These are phyloP conservation scores for Ramaria rubella DNA, from an alignment of 768 basidiomycete species.

Conservation along the genomic window DNA sequence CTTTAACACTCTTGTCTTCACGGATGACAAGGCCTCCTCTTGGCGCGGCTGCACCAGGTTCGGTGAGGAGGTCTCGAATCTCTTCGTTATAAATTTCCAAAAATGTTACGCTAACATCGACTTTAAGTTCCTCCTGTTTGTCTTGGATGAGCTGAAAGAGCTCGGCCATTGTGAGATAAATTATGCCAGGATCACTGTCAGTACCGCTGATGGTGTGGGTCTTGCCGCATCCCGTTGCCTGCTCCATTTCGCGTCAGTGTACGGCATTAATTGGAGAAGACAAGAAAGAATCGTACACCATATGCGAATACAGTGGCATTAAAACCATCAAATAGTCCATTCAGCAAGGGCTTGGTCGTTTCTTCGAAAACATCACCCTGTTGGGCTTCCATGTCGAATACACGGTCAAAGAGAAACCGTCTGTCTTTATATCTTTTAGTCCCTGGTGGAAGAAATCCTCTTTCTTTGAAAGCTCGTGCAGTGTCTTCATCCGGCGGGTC, in stretches of 20 bases:
- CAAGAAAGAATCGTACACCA: slow-evolving; percentile 54
- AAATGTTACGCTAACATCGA: slow-evolving; percentile 89
- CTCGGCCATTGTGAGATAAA: slow-evolving; percentile 96
- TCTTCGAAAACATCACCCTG: slow-evolving; percentile 86
- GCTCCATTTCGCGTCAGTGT: neutral
- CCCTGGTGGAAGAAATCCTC: slow-evolving; percentile 78
- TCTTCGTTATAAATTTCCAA: slow-evolving; percentile 99
- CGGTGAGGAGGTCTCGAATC: slow-evolving; percentile 89
- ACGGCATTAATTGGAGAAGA: slow-evolving; percentile 1
- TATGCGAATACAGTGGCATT: slow-evolving; percentile 99
- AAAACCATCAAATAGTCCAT: slow-evolving; percentile 85
- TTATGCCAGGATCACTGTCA: slow-evolving; percentile 81
- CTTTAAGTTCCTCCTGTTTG: slow-evolving; percentile 74
- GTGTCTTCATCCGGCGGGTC: slow-evolving; percentile 90
- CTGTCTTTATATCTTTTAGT: slow-evolving; percentile 95
- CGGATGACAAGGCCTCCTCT: slow-evolving; percentile 88
- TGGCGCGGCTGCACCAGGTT: slow-evolving; percentile 53
- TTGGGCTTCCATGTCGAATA: slow-evolving; percentile 72
- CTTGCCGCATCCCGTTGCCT: slow-evolving; percentile 99
- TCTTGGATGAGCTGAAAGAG: slow-evolving; percentile 92
- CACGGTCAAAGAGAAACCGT: slow-evolving; percentile 94
- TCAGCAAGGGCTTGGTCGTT: slow-evolving; percentile 79
- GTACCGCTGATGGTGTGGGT: slow-evolving; percentile 98
- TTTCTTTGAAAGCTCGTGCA: slow-evolving; percentile 71
- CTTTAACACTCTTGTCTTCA: slow-evolving; percentile 90